These are phyloP conservation scores for Candida saitoana DNA, from an alignment of 805 yeast species.

Conservation along the genomic window DNA sequence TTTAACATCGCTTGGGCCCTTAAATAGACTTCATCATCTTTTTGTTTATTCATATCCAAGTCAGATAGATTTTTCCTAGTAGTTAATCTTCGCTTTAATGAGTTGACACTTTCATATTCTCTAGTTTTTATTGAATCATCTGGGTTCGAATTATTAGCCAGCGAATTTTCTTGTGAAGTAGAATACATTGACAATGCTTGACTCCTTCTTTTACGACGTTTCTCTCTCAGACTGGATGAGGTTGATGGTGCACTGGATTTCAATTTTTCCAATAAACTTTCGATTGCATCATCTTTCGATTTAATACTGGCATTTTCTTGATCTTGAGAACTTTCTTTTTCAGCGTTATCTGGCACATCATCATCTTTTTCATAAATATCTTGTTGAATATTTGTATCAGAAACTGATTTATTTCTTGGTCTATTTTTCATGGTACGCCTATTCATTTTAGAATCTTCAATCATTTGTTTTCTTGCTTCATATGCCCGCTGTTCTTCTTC, in stretches of 20 bases:
- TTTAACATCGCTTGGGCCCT: conserved; percentile 40
- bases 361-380: conserved; percentile 11
- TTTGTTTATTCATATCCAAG: conserved; percentile 5
- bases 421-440: conserved; percentile 13
- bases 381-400: conserved; percentile 5
- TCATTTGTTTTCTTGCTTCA: conserved; percentile 31
- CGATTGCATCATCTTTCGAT: conserved; percentile 24
- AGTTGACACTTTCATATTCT: conserved; percentile 38
- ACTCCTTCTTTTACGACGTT: conserved; percentile 21
- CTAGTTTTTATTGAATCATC: conserved; percentile 5
- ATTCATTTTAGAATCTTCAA: conserved; percentile 22
- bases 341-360: conserved; percentile 9
- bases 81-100: conserved; percentile 36
- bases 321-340: conserved; percentile 9
- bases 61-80: conserved; percentile 21
- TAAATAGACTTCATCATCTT: conserved; percentile 27
- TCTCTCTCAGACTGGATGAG: conserved; percentile 13
- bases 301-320: conserved; percentile 2
- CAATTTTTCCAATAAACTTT: conserved; percentile 26
- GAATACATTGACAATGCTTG: conserved; percentile 35
- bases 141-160: background rate
- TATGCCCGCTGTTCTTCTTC: conserved; percentile 71
- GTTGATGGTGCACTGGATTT: conserved; percentile 25
- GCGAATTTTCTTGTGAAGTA: conserved; percentile 18
- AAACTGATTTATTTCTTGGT: conserved; percentile 8